Percentiles rank a stretch among this genome's conserved stretches.
Evolutionary conservation across 352 stramenopile species (phyloP).

Genomic region (Detonula confervacea): DNA sequence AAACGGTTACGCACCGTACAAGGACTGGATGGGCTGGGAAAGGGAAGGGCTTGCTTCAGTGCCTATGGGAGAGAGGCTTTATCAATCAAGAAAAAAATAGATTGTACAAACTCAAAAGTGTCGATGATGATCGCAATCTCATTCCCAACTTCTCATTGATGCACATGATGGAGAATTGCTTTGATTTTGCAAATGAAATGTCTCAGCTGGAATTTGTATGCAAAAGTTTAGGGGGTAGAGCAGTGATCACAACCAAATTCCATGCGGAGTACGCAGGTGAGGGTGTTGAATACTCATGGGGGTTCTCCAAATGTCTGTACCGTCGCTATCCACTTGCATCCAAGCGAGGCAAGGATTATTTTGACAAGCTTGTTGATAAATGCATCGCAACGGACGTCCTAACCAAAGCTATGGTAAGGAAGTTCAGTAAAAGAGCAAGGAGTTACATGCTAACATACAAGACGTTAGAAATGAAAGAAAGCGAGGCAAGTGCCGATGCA

Average conservation of each 20-base stretch:
- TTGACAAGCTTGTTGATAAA: constrained; percentile 1
- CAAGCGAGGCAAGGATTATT: constrained; percentile 17
- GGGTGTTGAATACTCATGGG: constrained; percentile 21
- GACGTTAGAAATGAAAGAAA: constrained; percentile 2
- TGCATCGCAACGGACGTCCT: constrained; percentile 6
- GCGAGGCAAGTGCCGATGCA: not conserved
- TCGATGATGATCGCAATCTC: constrained; percentile 6
- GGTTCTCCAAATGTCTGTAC: constrained; percentile 11
- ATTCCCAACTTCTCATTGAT: constrained; percentile 7
- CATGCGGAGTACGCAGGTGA: constrained; percentile 26
- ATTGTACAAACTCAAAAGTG: constrained; percentile 12
- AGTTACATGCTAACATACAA: constrained; percentile 14
- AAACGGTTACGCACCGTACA: too few species aligned
- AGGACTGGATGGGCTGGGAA: constrained; percentile 4
- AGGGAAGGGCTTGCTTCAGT: constrained; percentile 15
- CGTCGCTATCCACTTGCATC: constrained; percentile 3
- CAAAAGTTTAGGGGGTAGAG: not conserved
- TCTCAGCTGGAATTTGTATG: constrained; percentile 21
- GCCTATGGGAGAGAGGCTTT: constrained; percentile 28
- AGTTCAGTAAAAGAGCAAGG: constrained; percentile 19
- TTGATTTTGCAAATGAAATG: constrained; percentile 22
- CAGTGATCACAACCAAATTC: constrained; percentile 13
- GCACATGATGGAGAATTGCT: constrained; percentile 8
- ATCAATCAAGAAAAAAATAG: constrained; percentile 8
- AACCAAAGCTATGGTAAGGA: constrained; percentile 5